Percentiles rank a stretch among this genome's conserved stretches.
These are phyloP conservation scores for Exophiala alcalophila DNA, from an alignment of 2,329 filamentous ascomycete species.

Conservation along the genomic window DNA sequence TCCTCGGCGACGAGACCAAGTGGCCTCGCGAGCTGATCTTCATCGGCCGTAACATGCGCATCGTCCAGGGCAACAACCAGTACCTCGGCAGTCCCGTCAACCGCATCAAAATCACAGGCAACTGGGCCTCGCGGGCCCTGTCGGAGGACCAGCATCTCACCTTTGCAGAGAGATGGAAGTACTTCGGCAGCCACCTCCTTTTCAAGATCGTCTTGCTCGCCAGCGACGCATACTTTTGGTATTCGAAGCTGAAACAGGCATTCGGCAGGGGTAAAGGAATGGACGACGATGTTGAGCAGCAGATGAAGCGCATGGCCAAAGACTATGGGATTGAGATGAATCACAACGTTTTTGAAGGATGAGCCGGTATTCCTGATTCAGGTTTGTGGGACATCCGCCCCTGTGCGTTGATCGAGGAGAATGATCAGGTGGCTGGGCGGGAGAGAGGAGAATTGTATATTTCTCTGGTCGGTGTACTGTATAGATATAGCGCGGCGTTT, in stretches of 20 bases:
- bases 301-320: slow-evolving; percentile 82
- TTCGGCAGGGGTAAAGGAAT: slow-evolving; percentile 76
- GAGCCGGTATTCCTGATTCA: no score
- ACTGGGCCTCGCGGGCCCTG: slow-evolving; percentile 83
- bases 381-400: no score
- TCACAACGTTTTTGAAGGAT: slow-evolving; percentile 80
- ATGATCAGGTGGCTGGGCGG: no score
- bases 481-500: no score
- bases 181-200: slow-evolving; percentile 74
- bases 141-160: slow-evolving; percentile 68
- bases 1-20: slow-evolving; percentile 80
- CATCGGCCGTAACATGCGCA: slow-evolving; percentile 85
- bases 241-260: slow-evolving; percentile 72
- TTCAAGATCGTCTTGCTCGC: slow-evolving; percentile 74
- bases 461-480: no score
- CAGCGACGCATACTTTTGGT: slow-evolving; percentile 80
- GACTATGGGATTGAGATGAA: slow-evolving; percentile 90
- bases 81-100: slow-evolving; percentile 86
- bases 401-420: no score
- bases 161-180: slow-evolving; percentile 60
- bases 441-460: no score
- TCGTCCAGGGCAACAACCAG: slow-evolving; percentile 91
- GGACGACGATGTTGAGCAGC: slow-evolving; percentile 88
- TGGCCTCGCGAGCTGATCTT: slow-evolving; percentile 91
- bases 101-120: slow-evolving; percentile 86